A percentile compares a stretch with the other conserved stretches of the same genome.
Evolutionary conservation across 495 filamentous ascomycete species (phyloP).

Genomic region (Penicillium soppii): DNA sequence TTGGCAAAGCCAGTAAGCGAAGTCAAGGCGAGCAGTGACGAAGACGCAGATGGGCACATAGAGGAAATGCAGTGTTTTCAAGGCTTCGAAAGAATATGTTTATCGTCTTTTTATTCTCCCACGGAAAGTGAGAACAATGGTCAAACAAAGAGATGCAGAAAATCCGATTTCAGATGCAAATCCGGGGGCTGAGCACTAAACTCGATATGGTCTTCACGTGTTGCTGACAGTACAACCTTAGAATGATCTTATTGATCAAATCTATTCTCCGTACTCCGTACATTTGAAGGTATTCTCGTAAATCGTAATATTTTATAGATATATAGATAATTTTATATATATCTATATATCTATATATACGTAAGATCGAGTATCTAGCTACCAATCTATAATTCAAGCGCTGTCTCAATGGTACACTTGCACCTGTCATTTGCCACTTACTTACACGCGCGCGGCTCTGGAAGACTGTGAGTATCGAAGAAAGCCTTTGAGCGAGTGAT

Average conservation of each 20-base stretch:
- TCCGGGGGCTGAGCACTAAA: constrained; percentile 25
- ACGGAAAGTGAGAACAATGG: constrained; percentile 10
- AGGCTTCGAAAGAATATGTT: background rate
- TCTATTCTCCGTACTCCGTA: background rate
- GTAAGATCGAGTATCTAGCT: too few species aligned
- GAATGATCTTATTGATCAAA: constrained; percentile 6
- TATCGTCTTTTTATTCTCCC: constrained; percentile 4
- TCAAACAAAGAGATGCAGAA: constrained; percentile 14
- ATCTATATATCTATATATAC: background rate
- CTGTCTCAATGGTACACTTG: too few species aligned
- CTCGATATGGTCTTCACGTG: constrained; percentile 25
- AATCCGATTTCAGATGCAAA: constrained; percentile 25
- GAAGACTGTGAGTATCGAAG: constrained; percentile 33
- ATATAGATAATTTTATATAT: background rate
- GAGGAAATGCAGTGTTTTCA: constrained; percentile 24
- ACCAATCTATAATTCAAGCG: too few species aligned
- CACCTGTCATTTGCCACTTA: background rate
- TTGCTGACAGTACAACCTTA: constrained; percentile 15
- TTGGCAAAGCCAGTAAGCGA: constrained; percentile 32
- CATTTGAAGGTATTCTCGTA: too few species aligned
- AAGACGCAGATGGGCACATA: constrained; percentile 41
- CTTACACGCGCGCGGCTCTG: constrained; percentile 6
- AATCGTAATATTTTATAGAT: too few species aligned
- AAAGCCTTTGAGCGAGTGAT: constrained; percentile 52
- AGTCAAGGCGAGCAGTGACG: constrained; percentile 33